These are phyloP conservation scores for Bryum argenteum DNA, from an alignment of 225 moss, liverwort and hornwort species.

Conservation along the genomic window DNA sequence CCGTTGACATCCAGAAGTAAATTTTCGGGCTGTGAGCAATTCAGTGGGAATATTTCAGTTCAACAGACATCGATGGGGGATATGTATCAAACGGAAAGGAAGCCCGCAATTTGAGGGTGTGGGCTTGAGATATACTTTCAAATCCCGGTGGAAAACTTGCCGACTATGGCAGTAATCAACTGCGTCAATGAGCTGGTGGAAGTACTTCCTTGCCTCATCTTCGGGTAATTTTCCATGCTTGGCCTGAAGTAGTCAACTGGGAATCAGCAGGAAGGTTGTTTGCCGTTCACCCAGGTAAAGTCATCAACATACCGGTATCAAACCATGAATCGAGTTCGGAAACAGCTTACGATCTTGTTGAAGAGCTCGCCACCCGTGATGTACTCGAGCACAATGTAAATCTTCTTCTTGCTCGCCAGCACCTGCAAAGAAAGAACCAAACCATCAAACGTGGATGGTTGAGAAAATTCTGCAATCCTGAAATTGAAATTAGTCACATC, in stretches of 20 bases:
- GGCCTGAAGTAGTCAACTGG: constrained; percentile 34
- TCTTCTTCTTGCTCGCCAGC: constrained; percentile 74
- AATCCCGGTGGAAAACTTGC: constrained; percentile 75
- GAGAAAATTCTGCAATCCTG: background rate
- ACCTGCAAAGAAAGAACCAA: constrained; percentile 40
- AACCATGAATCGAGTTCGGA: background rate
- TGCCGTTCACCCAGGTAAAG: too few relatives aligned
- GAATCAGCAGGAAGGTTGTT: background rate
- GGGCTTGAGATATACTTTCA: constrained; percentile 50
- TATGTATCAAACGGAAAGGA: background rate
- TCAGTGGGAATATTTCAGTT: background rate
- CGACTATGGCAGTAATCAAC: constrained; percentile 80
- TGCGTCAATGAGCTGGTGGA: constrained; percentile 82
- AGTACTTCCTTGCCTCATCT: constrained; percentile 75
- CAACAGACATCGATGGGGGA: background rate
- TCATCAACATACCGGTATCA: background rate
- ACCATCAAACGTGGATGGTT: background rate
- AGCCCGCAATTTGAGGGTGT: background rate
- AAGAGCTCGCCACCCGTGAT: constrained; percentile 76
- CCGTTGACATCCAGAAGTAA: constrained; percentile 66
- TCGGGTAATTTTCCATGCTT: constrained; percentile 70
- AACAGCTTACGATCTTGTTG: constrained; percentile 64
- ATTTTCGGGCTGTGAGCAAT: constrained; percentile 65
- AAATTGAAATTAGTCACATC: background rate
- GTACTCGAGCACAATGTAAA: constrained; percentile 74